Base-by-base conservation (phyloP, 1,139 yeast genomes). In the Saccharomyces hybrid region DNA sequence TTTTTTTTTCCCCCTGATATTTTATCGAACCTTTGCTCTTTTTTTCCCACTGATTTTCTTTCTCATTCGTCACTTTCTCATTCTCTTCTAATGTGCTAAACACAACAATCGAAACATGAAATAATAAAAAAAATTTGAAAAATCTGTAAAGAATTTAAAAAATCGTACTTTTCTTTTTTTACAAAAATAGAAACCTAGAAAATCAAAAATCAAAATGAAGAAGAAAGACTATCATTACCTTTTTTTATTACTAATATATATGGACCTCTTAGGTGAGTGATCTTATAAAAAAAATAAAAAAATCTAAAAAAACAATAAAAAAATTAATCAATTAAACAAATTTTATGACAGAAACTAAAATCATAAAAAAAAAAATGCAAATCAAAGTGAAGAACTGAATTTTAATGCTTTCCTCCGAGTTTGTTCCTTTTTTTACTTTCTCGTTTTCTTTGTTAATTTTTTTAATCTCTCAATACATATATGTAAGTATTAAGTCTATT, bases 241-340 rank as follows among this genome's bases (percentile, higher is more conserved):
- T 30, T 25, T 47, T 50, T 48, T 28, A 32, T 23, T 48, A 47
- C n/a, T 44, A 28, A 31, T 46, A 30, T 25, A 41, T 50, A 50
- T 52, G 52, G 57, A 54, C 55, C 55, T 54, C 57, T 54, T 54
- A 47, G 46, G 32, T 54, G 57, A 52, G 57, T 47, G 54, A 50
- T 54, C 57, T 50, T 31, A 28, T 16, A 7, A 23, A 32, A 49
- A 38, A 38, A 34, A 14, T 7, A 34, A 34, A 34, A 34, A 38
- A 9, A 38, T 4, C 5, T 3, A 4, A 23, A 23, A 23, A 23
- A 20, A 20, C 23, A 20, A 20, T 2, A 38, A 16, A 14, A 14
- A 38, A 38, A 16, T 9, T 38, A 14, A 14, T 8, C 11, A 38
- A 38, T 11, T 16, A 38, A 38, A 38, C 44, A 38, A 38, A 38